Evolutionary conservation across 176 grass and related monocot species (phyloP).

Genomic region (Zea mays): Zm-B73-REFERENCE-NAM-5.0 NC_050099.1:81010501-81011000

Average conservation of each 20-base stretch:
- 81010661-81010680: no score
- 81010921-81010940: conserved; percentile 42
- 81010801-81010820: background rate
- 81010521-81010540: no score
- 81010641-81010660: background rate
- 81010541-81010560: no score
- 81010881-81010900: background rate
- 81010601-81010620: background rate
- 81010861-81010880: background rate
- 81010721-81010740: background rate
- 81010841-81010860: background rate
- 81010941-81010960: conserved; percentile 40
- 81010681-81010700: no score
- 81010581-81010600: no score
- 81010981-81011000: conserved; percentile 48
- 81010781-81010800: no score
- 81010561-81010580: no score
- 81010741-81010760: no score
- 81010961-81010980: conserved; percentile 35
- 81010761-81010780: no score
- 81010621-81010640: background rate
- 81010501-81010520: no score
- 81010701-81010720: background rate
- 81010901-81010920: conserved; percentile 22
- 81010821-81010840: background rate